Evolutionary conservation across 495 filamentous ascomycete genomes (phyloP).

Genomic region (Ascobolus immersus): DNA sequence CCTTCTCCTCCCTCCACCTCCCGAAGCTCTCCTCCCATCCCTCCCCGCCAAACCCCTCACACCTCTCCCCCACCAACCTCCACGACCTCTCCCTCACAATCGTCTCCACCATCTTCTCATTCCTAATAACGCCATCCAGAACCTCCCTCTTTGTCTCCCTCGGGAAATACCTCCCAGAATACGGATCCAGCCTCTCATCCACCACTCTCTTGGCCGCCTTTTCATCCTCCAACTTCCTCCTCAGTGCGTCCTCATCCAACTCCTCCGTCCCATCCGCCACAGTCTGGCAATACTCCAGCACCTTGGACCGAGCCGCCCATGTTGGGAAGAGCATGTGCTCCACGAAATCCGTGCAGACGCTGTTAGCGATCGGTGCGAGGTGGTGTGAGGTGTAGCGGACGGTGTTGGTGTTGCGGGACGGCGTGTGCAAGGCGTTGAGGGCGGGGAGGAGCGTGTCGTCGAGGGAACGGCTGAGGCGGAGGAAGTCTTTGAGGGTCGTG

Average conservation of each 20-base stretch:
- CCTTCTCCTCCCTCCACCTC: conserved; percentile 30
- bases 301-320: conserved; percentile 66
- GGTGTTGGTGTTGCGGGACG: conserved; percentile 32
- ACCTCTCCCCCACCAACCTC: conserved; percentile 56
- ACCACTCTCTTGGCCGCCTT: conserved; percentile 50
- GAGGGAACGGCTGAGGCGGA: conserved; percentile 64
- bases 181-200: conserved; percentile 78
- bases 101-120: conserved; percentile 63
- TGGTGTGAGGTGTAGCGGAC: conserved; percentile 27
- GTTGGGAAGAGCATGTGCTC: conserved; percentile 59
- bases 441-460: conserved; percentile 88
- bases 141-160: conserved; percentile 61
- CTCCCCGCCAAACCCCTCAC: conserved; percentile 35
- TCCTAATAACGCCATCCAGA: conserved; percentile 49
- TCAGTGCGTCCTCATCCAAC: conserved; percentile 52
- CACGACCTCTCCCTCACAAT: conserved; percentile 69
- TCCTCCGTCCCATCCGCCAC: conserved; percentile 77
- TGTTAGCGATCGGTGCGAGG: conserved; percentile 13
- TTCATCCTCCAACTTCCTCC: conserved; percentile 43
- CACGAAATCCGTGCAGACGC: conserved; percentile 51
- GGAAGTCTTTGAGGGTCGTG: conserved; percentile 42
- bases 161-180: conserved; percentile 63
- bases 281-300: conserved; percentile 67
- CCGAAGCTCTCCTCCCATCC: conserved; percentile 29
- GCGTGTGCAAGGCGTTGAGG: conserved; percentile 69